Evolutionary conservation across 129 eudicot genomes (phyloP).

Genomic region (Arctium lappa): DNA sequence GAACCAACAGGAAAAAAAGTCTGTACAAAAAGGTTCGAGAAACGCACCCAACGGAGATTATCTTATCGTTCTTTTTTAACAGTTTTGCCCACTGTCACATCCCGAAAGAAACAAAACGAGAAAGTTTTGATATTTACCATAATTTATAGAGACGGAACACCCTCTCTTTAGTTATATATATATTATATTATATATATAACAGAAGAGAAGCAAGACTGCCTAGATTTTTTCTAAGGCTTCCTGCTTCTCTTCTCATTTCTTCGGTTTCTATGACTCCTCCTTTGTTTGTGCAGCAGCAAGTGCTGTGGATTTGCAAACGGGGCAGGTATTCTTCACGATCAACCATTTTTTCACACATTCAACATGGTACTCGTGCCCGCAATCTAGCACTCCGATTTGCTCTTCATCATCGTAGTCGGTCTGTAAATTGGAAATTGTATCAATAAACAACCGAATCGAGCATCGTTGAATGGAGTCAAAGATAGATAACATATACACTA

Average conservation of each 20-base stretch:
- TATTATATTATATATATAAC: not conserved
- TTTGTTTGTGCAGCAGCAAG: conserved; percentile 34
- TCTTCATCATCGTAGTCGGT: conserved; percentile 59
- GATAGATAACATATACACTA: not conserved
- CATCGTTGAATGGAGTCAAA: not conserved
- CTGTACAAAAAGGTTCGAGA: conserved; percentile 47
- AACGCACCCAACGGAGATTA: conserved; percentile 6
- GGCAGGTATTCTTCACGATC: conserved; percentile 76
- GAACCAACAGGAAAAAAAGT: conserved; percentile 41
- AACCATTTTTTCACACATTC: conserved; percentile 90
- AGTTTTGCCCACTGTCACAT: conserved; percentile 23
- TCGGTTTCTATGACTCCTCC: conserved; percentile 12
- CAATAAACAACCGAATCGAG: not conserved
- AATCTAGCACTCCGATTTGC: conserved; percentile 60
- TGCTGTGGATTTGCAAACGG: conserved; percentile 83
- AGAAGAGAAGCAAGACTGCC: conserved; percentile 17
- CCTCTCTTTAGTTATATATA: conserved; percentile 27
- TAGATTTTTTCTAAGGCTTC: conserved; percentile 14
- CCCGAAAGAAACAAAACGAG: conserved; percentile 24
- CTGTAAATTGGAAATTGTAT: conserved; percentile 32
- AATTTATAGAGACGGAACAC: conserved; percentile 26
- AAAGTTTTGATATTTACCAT: conserved; percentile 38
- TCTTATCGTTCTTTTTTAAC: conserved; percentile 28
- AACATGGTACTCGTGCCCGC: conserved; percentile 86
- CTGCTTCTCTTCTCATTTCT: conserved; percentile 16